These are phyloP conservation scores for Phlyctochytrium bullatum DNA, from an alignment of 192 early-diverging fungal genomes.

Conservation along the genomic window DNA sequence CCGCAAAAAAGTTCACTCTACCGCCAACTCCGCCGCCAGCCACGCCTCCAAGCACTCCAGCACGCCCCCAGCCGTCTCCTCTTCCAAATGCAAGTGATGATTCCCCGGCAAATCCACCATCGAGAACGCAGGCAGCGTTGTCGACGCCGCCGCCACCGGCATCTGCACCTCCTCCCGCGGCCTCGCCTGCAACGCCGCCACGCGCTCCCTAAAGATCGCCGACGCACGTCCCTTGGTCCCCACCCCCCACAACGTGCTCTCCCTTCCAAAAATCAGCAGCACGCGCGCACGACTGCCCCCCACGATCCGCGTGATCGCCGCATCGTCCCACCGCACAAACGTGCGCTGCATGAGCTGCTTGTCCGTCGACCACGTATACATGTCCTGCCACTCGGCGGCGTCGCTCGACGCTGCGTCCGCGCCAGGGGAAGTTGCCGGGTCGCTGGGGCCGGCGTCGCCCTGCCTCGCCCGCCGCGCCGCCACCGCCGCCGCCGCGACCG, in stretches of 20 bases:
- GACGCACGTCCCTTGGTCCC: not conserved
- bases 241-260: not conserved
- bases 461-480: not conserved
- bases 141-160: too few species aligned
- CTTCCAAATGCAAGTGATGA: constrained; percentile 42
- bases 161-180: too few species aligned
- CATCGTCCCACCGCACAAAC: constrained; percentile 34
- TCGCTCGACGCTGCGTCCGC: not conserved
- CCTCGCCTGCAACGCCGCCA: constrained; percentile 14
- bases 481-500: not conserved
- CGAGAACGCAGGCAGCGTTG: not conserved
- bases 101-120: constrained; percentile 20
- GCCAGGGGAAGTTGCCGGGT: too few species aligned
- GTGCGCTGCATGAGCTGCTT: constrained; percentile 30
- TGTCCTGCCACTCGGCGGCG: not conserved
- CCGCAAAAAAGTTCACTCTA: too few species aligned
- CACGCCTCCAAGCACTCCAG: too few species aligned
- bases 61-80: constrained; percentile 13
- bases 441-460: not conserved
- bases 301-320: constrained; percentile 15
- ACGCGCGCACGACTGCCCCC: constrained; percentile 5
- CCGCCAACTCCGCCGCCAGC: too few species aligned
- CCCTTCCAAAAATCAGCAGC: constrained; percentile 26
- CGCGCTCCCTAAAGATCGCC: constrained; percentile 23
- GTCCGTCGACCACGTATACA: constrained; percentile 36